Conservation (phyloP, 257 asterid species). For the Solanum chaucha region DNA sequence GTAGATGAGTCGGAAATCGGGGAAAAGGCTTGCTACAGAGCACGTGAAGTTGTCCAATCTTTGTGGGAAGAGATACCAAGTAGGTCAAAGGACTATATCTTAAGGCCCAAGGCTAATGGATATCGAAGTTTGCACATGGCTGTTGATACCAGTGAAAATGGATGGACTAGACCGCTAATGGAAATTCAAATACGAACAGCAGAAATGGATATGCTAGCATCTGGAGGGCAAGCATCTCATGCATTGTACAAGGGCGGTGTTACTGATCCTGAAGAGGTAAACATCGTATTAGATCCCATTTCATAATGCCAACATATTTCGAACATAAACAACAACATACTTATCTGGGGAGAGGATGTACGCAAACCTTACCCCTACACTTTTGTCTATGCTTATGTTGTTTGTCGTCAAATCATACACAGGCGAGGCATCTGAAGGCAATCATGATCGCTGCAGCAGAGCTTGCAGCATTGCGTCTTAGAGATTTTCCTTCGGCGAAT, state of each 20-base stretch:
- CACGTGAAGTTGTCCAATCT: slow-evolving; percentile 57
- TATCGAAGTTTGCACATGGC: slow-evolving; percentile 90
- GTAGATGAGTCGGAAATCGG: slow-evolving; percentile 29
- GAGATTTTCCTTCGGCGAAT: slow-evolving; percentile 61
- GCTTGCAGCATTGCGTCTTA: slow-evolving; percentile 75
- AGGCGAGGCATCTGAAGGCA: slow-evolving; percentile 87
- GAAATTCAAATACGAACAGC: slow-evolving; percentile 87
- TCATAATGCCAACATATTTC: neutral
- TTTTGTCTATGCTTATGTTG: neutral
- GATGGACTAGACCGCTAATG: slow-evolving; percentile 54
- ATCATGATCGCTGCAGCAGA: slow-evolving; percentile 98
- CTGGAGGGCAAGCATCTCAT: slow-evolving; percentile 91
- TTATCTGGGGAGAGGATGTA: neutral
- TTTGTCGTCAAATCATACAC: slow-evolving; percentile 7
- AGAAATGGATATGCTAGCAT: slow-evolving; percentile 85
- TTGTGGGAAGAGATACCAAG: slow-evolving; percentile 71
- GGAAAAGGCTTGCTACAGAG: slow-evolving; percentile 76
- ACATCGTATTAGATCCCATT: neutral
- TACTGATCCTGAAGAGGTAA: slow-evolving; percentile 79
- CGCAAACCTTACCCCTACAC: neutral
- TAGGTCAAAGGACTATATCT: slow-evolving; percentile 82
- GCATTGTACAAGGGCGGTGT: slow-evolving; percentile 89
- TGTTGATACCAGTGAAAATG: slow-evolving; percentile 54
- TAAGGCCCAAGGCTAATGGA: slow-evolving; percentile 72
- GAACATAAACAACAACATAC: neutral